Percentiles rank a stretch among this genome's conserved stretches.
Evolutionary conservation across 169 alveolate genomes (phyloP).

Genomic region (Plasmodium relictum): DNA sequence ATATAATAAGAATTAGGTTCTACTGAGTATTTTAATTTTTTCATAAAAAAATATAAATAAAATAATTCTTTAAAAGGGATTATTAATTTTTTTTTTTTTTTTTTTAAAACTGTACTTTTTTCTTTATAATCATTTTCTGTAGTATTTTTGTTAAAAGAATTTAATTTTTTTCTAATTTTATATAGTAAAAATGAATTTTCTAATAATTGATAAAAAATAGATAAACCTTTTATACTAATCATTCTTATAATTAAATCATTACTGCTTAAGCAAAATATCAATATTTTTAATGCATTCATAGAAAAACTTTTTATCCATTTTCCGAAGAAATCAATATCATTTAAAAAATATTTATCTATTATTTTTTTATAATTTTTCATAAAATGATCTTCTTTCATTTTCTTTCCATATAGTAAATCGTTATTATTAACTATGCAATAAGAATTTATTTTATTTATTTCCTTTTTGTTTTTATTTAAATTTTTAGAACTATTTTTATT

Average conservation of each 20-base stretch:
- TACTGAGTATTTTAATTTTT: slow-evolving; percentile 73
- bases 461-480: background rate
- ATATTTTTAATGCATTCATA: slow-evolving; percentile 49
- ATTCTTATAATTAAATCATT: slow-evolving; percentile 70
- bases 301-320: slow-evolving; percentile 68
- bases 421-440: slow-evolving; percentile 32
- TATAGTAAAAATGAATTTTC: slow-evolving; percentile 68
- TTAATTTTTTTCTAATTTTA: slow-evolving; percentile 52
- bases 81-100: slow-evolving; percentile 4
- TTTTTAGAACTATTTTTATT: background rate
- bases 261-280: slow-evolving; percentile 74
- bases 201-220: slow-evolving; percentile 62
- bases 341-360: slow-evolving; percentile 26
- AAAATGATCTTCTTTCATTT: slow-evolving; percentile 47
- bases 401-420: slow-evolving; percentile 60
- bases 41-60: slow-evolving; percentile 70
- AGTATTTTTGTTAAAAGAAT: slow-evolving; percentile 7
- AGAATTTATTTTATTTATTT: slow-evolving; percentile 5
- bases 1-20: slow-evolving; percentile 69
- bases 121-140: background rate
- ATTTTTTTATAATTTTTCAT: slow-evolving; percentile 58
- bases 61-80: slow-evolving; percentile 73
- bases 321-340: slow-evolving; percentile 76
- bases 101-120: slow-evolving; percentile 7
- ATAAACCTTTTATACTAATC: slow-evolving; percentile 74